phyloP scores from a whole-genome alignment of 2,329 filamentous ascomycete species.

The Stagonosporopsis cucurbitacearum region DNA sequence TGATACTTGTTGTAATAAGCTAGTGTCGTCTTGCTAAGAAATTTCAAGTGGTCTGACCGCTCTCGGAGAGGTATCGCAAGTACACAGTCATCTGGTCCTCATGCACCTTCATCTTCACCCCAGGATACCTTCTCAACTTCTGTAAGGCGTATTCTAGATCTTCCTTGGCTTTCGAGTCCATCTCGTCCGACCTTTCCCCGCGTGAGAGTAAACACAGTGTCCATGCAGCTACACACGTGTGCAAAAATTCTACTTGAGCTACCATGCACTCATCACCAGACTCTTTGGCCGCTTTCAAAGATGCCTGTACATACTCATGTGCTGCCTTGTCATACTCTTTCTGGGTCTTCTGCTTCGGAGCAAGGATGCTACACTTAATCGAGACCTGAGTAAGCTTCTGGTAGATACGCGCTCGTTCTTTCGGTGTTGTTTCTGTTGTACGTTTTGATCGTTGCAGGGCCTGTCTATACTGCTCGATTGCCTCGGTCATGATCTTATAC shows the following conservation, averaged over 20 bases:
- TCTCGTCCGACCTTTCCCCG: neutral
- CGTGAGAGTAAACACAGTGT: slow-evolving; percentile 10
- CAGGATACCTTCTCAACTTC: neutral
- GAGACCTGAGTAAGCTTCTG: slow-evolving; percentile 25
- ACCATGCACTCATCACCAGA: slow-evolving; percentile 19
- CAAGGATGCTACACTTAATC: slow-evolving; percentile 13
- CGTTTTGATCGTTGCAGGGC: slow-evolving; percentile 18
- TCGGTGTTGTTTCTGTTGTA: slow-evolving; percentile 15
- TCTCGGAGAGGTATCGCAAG: neutral
- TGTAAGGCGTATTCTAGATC: neutral
- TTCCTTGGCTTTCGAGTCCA: neutral
- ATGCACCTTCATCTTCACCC: neutral
- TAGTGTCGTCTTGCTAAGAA: too few relatives aligned
- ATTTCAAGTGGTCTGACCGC: too few relatives aligned
- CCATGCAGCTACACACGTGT: slow-evolving; percentile 20
- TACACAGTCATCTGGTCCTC: slow-evolving; percentile 1
- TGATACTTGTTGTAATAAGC: neutral
- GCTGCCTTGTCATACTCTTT: slow-evolving; percentile 18
- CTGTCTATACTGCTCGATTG: neutral
- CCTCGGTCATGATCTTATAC: slow-evolving; percentile 12
- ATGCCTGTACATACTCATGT: slow-evolving; percentile 14
- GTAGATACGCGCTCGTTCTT: slow-evolving; percentile 23
- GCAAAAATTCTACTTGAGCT: slow-evolving; percentile 21
- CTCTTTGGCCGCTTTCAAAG: slow-evolving; percentile 14
- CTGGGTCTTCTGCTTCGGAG: neutral